Percentiles rank a stretch among this genome's conserved stretches.
Conservation (phyloP, 805 yeast species). For the Ogataea sp. region DNA sequence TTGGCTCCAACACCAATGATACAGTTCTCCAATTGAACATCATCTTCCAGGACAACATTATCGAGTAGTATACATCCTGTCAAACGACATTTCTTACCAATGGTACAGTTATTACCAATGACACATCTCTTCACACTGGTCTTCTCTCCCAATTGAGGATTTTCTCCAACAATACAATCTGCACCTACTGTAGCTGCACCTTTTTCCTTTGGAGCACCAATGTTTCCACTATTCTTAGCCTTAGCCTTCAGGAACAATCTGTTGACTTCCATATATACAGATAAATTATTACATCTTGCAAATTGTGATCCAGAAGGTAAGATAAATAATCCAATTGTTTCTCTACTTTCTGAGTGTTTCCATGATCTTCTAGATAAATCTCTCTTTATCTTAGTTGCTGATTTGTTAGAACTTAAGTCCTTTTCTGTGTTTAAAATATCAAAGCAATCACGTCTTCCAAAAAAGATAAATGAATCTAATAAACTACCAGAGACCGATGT, state of each 20-base stretch:
- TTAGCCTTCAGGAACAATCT: conserved; percentile 62
- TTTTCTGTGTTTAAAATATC: conserved; percentile 35
- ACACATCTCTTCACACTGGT: conserved; percentile 83
- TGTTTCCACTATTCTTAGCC: conserved; percentile 29
- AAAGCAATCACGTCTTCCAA: conserved; percentile 48
- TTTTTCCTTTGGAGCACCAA: conserved; percentile 34
- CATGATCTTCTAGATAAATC: conserved; percentile 89
- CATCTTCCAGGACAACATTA: conserved; percentile 70
- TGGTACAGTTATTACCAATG: conserved; percentile 61
- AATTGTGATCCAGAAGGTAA: conserved; percentile 66
- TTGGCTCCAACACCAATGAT: conserved; percentile 65
- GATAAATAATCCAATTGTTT: conserved; percentile 60
- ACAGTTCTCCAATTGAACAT: conserved; percentile 73
- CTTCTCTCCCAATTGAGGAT: conserved; percentile 66
- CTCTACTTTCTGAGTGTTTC: conserved; percentile 58
- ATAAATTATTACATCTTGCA: conserved; percentile 68
- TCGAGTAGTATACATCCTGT: conserved; percentile 79
- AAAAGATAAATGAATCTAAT: conserved; percentile 65
- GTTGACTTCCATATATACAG: conserved; percentile 86
- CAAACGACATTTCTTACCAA: conserved; percentile 83
- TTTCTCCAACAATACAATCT: conserved; percentile 72
- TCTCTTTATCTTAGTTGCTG: conserved; percentile 64
- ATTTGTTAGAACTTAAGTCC: conserved; percentile 28
- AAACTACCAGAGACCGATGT: conserved; percentile 69
- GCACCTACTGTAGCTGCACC: conserved; percentile 73